Base-by-base conservation (phyloP, 2,329 filamentous ascomycete species). In the Diplocarpon mali region DNA sequence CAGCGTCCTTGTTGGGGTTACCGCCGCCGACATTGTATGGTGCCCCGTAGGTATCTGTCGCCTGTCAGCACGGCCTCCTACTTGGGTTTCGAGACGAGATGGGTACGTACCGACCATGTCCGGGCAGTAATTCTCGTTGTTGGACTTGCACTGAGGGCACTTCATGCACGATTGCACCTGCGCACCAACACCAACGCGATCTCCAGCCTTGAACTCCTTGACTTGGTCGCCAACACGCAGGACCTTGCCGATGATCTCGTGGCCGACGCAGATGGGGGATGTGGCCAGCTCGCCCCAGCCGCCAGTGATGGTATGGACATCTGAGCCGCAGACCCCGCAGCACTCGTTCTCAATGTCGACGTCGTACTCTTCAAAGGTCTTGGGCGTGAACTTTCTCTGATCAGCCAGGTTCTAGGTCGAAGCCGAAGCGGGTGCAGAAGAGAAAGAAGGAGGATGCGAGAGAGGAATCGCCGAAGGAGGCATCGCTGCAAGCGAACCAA, bases 291-390 rank as follows among this genome's bases (percentile, higher is more conserved):
- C 51, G 1, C 51, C 54, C 53, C 69, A 71, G 38, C 69, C 68
- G 49, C 78, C 78, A 55, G 65, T 78, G 61, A 85, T 75, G 50
- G 77, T 83, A 65, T 85, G 82, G 29, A 83, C 69, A 57, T 87
- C 82, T 51, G 75, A 81, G 55, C 80, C 76, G 62, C 82, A 86
- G 36, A 86, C 72, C 59, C 85, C 83, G 57, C 85, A 90, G 61
- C 76, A 80, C 55, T 90, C 83, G 58, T 93, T 81, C 69, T 88
- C 82, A 65, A 95, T 77, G 61, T 94, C 87, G 57, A 95, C 77
- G 61, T 94, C 86, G 64, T 87, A 75, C 60, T 88, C 84, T 57
- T 83, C 85, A 62, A 93, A 93, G 14, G 81, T 80, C 69, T 93
- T 92, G 47, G 88, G 78, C 55, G 81, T 76, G 69, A 57, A 54